Conservation (phyloP, 768 basidiomycete species). For the Mrakia blollopis region DNA sequence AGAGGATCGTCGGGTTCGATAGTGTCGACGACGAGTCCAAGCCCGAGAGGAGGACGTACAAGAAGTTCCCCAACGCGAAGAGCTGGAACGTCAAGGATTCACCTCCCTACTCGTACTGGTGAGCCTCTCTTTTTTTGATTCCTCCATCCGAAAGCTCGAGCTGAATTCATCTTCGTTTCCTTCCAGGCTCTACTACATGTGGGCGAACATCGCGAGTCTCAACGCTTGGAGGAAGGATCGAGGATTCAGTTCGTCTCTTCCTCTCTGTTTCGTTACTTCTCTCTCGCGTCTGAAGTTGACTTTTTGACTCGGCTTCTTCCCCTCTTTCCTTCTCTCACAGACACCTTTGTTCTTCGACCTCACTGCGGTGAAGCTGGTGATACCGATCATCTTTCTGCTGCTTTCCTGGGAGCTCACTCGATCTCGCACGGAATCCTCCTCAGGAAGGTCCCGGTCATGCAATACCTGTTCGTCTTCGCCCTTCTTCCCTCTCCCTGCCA, state of each 20-base stretch:
- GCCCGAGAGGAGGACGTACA: conserved; percentile 79
- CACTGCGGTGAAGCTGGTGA: conserved; percentile 98
- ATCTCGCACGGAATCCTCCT: conserved; percentile 99
- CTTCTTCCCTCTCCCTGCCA: not conserved
- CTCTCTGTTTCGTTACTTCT: not conserved
- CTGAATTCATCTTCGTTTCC: not conserved
- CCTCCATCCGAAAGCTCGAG: not conserved
- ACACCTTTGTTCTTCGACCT: conserved; percentile 92
- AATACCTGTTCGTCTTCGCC: conserved; percentile 68
- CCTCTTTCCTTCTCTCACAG: not conserved
- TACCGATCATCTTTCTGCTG: conserved; percentile 91
- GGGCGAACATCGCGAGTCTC: conserved; percentile 87
- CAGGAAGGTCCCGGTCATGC: conserved; percentile 92
- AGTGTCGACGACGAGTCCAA: conserved; percentile 99
- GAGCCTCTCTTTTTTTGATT: conserved; percentile 36
- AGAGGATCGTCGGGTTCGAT: conserved; percentile 93
- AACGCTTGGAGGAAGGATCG: conserved; percentile 71
- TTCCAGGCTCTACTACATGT: conserved; percentile 93
- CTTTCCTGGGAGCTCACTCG: conserved; percentile 92
- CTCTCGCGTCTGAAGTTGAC: not conserved
- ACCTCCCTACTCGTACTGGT: conserved; percentile 96
- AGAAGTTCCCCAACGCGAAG: conserved; percentile 86
- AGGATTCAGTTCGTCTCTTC: conserved; percentile 21
- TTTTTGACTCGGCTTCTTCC: not conserved
- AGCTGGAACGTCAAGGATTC: conserved; percentile 85